These are phyloP conservation scores for Oryza coarctata DNA, from an alignment of 176 grass and related monocot genomes.

Conservation along the genomic window DNA sequence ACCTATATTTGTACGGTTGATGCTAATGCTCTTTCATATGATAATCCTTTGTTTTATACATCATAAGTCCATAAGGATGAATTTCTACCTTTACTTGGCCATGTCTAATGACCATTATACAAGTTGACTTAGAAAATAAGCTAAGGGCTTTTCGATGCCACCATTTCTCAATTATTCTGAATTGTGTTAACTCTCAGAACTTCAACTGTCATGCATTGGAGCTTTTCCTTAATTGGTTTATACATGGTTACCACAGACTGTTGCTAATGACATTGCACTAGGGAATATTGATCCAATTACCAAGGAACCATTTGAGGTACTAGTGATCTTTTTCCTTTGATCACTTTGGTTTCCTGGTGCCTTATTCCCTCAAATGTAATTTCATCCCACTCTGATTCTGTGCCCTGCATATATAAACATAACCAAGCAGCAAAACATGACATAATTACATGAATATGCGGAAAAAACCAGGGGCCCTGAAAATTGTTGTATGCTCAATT, in stretches of 20 bases:
- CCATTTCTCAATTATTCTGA: slow-evolving; percentile 16
- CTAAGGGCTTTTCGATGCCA: slow-evolving; percentile 2
- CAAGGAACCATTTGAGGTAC: slow-evolving; percentile 76
- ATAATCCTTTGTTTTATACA: background rate
- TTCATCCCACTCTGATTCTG: background rate
- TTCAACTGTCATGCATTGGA: background rate
- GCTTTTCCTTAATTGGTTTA: slow-evolving; percentile 67
- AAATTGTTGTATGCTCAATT: background rate
- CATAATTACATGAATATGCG: background rate
- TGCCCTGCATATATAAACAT: background rate
- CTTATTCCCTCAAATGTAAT: slow-evolving; percentile 9
- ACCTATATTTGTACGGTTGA: slow-evolving; percentile 2
- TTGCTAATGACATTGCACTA: slow-evolving; percentile 85
- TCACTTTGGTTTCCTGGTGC: background rate
- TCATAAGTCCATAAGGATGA: background rate
- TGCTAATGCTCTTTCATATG: slow-evolving; percentile 20
- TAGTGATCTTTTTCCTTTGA: slow-evolving; percentile 22
- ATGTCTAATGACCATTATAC: background rate
- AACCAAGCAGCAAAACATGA: background rate
- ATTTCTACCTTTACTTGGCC: background rate
- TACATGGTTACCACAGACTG: slow-evolving; percentile 84
- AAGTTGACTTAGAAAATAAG: slow-evolving; percentile 24
- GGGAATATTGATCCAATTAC: slow-evolving; percentile 84
- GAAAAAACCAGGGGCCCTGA: background rate
- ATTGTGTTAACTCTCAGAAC: slow-evolving; percentile 14